A percentile compares a stretch with the other conserved stretches of the same genome.
These are phyloP conservation scores for Colletotrichum sp. DNA, from an alignment of 2,329 filamentous ascomycete species.

Conservation along the genomic window DNA sequence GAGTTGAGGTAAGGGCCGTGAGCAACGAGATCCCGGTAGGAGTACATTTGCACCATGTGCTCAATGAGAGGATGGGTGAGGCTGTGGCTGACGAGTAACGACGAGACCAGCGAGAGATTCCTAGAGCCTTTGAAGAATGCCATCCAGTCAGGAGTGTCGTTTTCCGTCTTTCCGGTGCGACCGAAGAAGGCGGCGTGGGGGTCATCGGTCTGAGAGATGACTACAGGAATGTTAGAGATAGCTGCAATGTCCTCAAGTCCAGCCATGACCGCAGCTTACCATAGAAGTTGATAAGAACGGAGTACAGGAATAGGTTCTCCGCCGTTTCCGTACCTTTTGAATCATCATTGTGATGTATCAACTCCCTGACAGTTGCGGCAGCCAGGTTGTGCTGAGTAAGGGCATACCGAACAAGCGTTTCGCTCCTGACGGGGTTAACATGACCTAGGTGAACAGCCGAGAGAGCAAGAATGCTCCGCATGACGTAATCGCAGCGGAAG, in stretches of 20 bases:
- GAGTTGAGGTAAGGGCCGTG: not conserved
- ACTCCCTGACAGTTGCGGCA: not conserved
- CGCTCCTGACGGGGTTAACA: slow-evolving; percentile 11
- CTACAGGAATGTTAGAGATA: not conserved
- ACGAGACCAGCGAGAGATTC: not conserved
- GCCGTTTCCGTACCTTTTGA: not conserved
- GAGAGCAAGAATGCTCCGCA: slow-evolving; percentile 52
- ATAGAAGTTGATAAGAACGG: not conserved
- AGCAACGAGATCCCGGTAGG: not conserved
- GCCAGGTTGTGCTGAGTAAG: not conserved
- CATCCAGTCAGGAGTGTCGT: not conserved
- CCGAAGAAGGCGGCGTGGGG: not conserved
- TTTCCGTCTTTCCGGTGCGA: not conserved
- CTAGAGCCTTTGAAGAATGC: not conserved
- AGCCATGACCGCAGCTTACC: not conserved
- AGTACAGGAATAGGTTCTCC: not conserved
- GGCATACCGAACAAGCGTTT: not conserved
- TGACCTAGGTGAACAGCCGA: slow-evolving; percentile 53
- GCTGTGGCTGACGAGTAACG: not conserved
- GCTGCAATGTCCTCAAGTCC: not conserved
- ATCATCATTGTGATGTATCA: not conserved
- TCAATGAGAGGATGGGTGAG: not conserved
- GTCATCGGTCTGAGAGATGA: not conserved
- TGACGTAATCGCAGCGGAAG: slow-evolving; percentile 49
- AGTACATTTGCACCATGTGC: not conserved